These are phyloP conservation scores for Euphorbia schlechtendalii DNA, from an alignment of 441 rosid species.

Conservation along the genomic window DNA sequence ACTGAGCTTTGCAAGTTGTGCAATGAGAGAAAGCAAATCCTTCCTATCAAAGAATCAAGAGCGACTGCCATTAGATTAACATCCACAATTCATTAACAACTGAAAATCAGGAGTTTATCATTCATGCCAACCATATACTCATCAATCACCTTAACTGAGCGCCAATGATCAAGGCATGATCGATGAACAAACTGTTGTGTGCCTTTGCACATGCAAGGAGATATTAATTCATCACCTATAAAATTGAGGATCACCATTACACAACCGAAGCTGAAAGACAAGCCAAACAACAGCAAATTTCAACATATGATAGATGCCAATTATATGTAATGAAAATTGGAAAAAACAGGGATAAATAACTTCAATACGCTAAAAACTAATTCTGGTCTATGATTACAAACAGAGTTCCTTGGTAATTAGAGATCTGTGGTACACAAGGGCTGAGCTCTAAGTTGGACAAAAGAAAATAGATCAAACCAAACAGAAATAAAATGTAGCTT, in stretches of 20 bases:
- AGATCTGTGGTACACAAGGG: not conserved
- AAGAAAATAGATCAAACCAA: not conserved
- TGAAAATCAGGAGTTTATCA: not conserved
- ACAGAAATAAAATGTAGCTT: not conserved
- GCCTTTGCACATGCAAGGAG: constrained; percentile 99
- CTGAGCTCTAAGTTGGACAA: not conserved
- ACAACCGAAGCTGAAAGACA: not conserved
- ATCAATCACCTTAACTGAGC: constrained; percentile 62
- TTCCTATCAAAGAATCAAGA: constrained; percentile 37
- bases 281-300: not conserved
- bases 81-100: not conserved
- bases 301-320: not conserved
- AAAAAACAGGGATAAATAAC: not conserved
- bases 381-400: not conserved
- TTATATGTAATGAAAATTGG: not conserved
- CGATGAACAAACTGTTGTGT: constrained; percentile 98
- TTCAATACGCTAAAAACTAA: too few relatives aligned
- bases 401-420: not conserved
- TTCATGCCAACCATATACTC: not conserved
- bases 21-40: constrained; percentile 95
- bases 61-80: not conserved
- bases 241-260: constrained; percentile 11
- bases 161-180: constrained; percentile 94
- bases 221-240: constrained; percentile 82
- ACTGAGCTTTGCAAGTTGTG: constrained; percentile 90